A percentile compares a stretch with the other conserved stretches of the same genome.
Evolutionary conservation across 768 basidiomycete species (phyloP).

Genomic region (Suillus brevipes): DNA sequence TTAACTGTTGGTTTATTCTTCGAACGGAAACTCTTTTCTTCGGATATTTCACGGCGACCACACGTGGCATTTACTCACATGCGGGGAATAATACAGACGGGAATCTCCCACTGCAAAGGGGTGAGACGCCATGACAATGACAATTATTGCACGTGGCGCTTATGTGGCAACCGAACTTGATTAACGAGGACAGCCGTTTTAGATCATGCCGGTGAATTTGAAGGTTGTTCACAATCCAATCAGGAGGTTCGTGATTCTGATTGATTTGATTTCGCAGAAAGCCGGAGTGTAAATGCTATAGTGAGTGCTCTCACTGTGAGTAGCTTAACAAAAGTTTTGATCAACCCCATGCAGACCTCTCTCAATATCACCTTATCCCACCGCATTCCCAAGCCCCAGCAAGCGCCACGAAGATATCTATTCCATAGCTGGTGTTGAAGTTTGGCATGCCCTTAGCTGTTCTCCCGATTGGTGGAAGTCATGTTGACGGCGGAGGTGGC

Average conservation of each 20-base stretch:
- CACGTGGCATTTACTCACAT: slow-evolving; percentile 2
- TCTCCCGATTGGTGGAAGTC: background rate
- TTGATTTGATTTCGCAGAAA: background rate
- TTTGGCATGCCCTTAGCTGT: background rate
- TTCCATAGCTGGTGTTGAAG: background rate
- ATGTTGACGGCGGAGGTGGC: background rate
- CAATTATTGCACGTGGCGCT: background rate
- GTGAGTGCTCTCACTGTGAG: background rate
- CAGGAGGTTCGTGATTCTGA: background rate
- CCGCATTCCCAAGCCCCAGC: background rate
- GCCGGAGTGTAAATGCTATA: background rate
- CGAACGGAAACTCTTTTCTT: background rate
- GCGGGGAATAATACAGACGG: background rate
- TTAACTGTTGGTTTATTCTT: background rate
- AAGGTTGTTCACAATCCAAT: background rate
- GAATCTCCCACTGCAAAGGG: background rate
- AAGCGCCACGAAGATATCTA: background rate
- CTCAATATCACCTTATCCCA: background rate
- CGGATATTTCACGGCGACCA: background rate
- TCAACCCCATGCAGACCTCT: background rate
- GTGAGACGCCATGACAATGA: background rate
- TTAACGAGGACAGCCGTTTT: background rate
- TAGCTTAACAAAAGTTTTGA: background rate
- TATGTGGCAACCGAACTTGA: background rate
- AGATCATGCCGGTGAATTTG: background rate